Evolutionary conservation across 257 asterid species (phyloP).

Genomic region (Gentiana straminea): DNA sequence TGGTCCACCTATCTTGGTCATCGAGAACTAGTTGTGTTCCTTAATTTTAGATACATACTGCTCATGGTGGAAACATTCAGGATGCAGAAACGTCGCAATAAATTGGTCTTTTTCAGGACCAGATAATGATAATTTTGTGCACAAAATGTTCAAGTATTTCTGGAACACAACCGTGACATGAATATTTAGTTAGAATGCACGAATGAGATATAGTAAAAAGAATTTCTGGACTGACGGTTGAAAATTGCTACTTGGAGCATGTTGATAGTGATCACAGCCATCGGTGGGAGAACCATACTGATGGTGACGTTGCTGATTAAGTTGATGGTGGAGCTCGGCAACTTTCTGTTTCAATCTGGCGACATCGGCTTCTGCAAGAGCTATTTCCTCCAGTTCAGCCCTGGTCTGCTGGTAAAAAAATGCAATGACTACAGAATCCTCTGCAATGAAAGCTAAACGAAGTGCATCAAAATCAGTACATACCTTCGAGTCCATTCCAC

Average conservation of each 20-base stretch:
- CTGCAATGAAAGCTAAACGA: background rate
- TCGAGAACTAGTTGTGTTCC: no score
- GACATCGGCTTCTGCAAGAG: conserved; percentile 98
- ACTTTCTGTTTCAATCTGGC: conserved; percentile 92
- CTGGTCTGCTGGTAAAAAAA: conserved; percentile 51
- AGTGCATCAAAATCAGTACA: conserved; percentile 10
- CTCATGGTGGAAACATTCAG: no score
- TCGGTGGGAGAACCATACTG: conserved; percentile 75
- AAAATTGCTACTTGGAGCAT: conserved; percentile 38
- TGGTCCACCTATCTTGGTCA: no score
- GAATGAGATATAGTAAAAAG: background rate
- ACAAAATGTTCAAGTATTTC: no score
- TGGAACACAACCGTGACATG: background rate
- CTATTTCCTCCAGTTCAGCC: conserved; percentile 97
- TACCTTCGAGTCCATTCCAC: conserved; percentile 91
- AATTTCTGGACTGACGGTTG: conserved; percentile 45
- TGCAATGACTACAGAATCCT: conserved; percentile 4
- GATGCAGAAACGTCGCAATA: no score
- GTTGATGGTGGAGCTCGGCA: conserved; percentile 93
- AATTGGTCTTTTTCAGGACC: no score
- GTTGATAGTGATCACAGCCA: conserved; percentile 51
- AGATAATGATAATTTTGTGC: no score
- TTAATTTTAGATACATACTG: no score
- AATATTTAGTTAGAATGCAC: background rate
- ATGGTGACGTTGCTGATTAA: conserved; percentile 91